Conservation (phyloP, 306 rosid species). For the Potentilla sterilis region DNA sequence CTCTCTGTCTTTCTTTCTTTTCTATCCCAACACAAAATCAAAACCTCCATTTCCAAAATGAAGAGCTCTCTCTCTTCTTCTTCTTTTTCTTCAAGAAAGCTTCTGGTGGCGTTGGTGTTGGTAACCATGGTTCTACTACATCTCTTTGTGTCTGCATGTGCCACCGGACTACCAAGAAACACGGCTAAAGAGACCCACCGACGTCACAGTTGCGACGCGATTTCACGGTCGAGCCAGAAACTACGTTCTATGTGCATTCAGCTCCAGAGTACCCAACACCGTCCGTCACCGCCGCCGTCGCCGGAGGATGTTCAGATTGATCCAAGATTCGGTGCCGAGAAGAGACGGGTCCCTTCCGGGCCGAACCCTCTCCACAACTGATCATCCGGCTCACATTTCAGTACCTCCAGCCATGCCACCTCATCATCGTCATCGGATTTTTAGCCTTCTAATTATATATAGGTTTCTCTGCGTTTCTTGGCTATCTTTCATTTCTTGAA, state of each 20-base stretch:
- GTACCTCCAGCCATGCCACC: not conserved
- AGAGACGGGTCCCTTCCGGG: constrained; percentile 87
- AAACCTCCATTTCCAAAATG: constrained; percentile 28
- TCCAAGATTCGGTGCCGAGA: constrained; percentile 75
- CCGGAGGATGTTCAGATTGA: constrained; percentile 41
- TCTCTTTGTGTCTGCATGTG: not conserved
- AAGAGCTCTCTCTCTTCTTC: constrained; percentile 53
- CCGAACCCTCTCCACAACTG: constrained; percentile 98
- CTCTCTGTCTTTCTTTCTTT: constrained; percentile 10
- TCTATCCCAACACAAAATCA: constrained; percentile 23
- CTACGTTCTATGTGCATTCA: constrained; percentile 63
- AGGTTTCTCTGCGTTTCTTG: constrained; percentile 13
- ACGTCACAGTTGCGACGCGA: constrained; percentile 46
- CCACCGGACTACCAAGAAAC: constrained; percentile 22
- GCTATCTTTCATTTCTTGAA: not conserved
- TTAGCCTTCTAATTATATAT: constrained; percentile 6
- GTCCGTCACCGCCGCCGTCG: constrained; percentile 26
- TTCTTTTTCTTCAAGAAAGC: constrained; percentile 10
- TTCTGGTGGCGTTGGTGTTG: not conserved
- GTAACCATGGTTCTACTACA: not conserved
- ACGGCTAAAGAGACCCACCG: constrained; percentile 6
- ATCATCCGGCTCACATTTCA: constrained; percentile 8
- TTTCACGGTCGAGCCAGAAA: constrained; percentile 23
- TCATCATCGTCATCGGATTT: not conserved
- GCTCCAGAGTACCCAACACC: constrained; percentile 33